Base-by-base conservation (phyloP, 805 yeast genomes). In the Candida fluviatilis region DNA sequence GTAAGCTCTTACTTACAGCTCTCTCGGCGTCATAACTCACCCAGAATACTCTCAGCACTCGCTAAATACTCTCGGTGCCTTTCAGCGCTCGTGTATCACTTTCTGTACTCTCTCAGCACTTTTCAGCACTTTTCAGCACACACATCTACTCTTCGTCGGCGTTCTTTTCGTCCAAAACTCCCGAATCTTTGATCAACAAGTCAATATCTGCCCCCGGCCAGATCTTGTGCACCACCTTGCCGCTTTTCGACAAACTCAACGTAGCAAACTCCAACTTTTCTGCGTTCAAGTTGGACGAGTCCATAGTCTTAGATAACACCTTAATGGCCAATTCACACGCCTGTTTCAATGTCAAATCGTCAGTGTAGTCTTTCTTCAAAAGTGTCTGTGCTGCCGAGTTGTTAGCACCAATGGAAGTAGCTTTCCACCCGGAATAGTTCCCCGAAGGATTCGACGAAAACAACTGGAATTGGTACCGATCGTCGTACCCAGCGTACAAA, bases 351-450 rank as follows among this genome's bases (percentile, higher is more conserved):
- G 73, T 60, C 50, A 87, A 62, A 40, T 84, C 93, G 51, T 86
- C 91, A 58, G 84, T 88, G 69, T 86, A 93, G 53, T 93, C 99
- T 67, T 90, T 95, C 65, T 93, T 93, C 57, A 93, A 73, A 47
- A 93, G 68, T 1, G 99, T 91, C 68, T 93, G 99, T 1, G 97
- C 97, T 32, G 96, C 90, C 5, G 95, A 78, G 47, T 88, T 89
- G 67, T 93, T 93, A 36, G 97, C 96, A 30, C 99, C 99, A 43
- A 93, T 90, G 51, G 88, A 76, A 24, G 96, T 91, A 31, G 99
- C 99, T 64, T 86, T 89, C 99, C 99, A 93, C 18, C 99, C 98
- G 15, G 95, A 79, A 61, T 90, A 93, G 66, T 93, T 93, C 18
- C 99, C 99, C 0, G 96, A 86, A 11, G 99, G 99, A 59, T 93